Evolutionary conservation across 352 stramenopile genomes (phyloP).

Genomic region (Globisporangium acanthophoron): DNA sequence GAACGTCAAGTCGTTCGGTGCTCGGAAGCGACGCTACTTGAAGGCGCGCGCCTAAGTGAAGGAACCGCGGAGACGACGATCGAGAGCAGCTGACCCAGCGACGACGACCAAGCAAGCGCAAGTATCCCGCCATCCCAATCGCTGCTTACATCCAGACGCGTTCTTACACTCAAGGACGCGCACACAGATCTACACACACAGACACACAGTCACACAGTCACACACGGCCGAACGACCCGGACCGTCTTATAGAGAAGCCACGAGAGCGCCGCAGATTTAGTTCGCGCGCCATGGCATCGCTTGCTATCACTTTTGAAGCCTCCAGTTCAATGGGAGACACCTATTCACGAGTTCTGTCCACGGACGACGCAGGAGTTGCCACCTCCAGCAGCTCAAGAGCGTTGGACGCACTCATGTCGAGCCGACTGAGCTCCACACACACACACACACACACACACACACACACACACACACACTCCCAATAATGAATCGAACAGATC

Average conservation of each 20-base stretch:
- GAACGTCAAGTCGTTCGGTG: conserved; percentile 55
- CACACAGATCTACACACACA: background rate
- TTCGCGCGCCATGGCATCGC: background rate
- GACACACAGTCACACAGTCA: background rate
- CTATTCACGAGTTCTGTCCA: no score
- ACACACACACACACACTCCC: background rate
- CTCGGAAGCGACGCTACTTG: conserved; percentile 42
- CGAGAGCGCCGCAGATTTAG: background rate
- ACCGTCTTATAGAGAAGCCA: background rate
- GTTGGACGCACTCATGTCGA: no score
- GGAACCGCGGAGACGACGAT: background rate
- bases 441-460: background rate
- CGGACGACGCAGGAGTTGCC: no score
- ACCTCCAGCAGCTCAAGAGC: no score
- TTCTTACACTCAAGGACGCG: background rate
- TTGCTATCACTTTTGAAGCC: no score
- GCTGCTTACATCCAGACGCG: background rate
- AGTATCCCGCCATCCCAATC: background rate
- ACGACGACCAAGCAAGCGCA: background rate
- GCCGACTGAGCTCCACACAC: background rate
- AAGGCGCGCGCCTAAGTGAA: conserved; percentile 17
- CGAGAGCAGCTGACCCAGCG: background rate
- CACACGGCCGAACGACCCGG: background rate
- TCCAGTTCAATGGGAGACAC: no score
- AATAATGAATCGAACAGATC: background rate